These are phyloP conservation scores for Kuraishia floccosa DNA, from an alignment of 805 yeast genomes.

Conservation along the genomic window DNA sequence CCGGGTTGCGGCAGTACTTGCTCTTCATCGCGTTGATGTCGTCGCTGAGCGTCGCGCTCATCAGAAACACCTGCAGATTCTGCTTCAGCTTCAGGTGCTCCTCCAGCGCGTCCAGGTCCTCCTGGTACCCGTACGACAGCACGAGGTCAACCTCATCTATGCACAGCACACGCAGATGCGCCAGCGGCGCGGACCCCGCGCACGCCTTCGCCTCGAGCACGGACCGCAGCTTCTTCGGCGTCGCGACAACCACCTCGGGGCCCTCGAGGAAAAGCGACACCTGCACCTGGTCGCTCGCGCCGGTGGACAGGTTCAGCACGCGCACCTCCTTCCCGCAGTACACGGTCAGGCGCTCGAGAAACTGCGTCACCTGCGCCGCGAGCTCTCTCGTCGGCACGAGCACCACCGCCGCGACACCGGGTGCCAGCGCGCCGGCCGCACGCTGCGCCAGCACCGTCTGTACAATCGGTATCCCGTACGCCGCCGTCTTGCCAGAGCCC, in stretches of 20 bases:
- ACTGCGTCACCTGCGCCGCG: slow-evolving; percentile 71
- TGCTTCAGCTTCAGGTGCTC: slow-evolving; percentile 59
- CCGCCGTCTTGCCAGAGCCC: slow-evolving; percentile 93
- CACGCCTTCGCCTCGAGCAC: slow-evolving; percentile 35
- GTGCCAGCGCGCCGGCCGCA: slow-evolving; percentile 15
- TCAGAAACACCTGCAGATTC: slow-evolving; percentile 76
- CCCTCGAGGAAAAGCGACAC: slow-evolving; percentile 55
- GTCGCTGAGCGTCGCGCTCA: slow-evolving; percentile 92
- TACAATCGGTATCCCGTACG: slow-evolving; percentile 78
- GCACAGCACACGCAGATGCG: slow-evolving; percentile 55
- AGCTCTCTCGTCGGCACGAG: slow-evolving; percentile 92
- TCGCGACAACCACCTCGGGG: slow-evolving; percentile 77
- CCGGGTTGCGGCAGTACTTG: slow-evolving; percentile 76
- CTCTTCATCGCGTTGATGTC: slow-evolving; percentile 70
- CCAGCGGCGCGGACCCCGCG: slow-evolving; percentile 29
- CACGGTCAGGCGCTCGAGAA: slow-evolving; percentile 54
- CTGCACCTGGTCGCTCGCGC: slow-evolving; percentile 58
- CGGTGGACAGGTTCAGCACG: slow-evolving; percentile 56
- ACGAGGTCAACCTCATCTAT: slow-evolving; percentile 94
- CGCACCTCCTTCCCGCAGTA: slow-evolving; percentile 62
- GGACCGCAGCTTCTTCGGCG: slow-evolving; percentile 70
- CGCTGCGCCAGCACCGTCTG: slow-evolving; percentile 53
- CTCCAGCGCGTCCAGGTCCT: slow-evolving; percentile 63
- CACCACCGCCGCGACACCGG: slow-evolving; percentile 44
- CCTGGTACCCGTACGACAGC: slow-evolving; percentile 81